phyloP scores from a whole-genome alignment of 352 stramenopile species.

The Lagenidium sp. region DNA sequence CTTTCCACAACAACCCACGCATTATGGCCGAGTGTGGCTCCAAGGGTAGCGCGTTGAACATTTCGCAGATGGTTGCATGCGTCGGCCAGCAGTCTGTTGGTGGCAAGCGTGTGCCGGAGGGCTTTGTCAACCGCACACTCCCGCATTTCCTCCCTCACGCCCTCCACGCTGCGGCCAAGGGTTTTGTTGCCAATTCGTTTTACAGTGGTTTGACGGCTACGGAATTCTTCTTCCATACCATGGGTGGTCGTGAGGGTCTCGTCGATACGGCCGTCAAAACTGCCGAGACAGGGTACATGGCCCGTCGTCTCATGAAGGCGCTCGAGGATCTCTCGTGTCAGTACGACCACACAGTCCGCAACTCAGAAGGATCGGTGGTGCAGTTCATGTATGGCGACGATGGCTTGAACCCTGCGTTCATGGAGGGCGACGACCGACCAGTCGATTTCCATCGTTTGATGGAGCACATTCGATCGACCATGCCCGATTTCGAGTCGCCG shows the following conservation, averaged over 20 bases:
- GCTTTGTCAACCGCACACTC: conserved; percentile 98
- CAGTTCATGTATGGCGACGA: conserved; percentile 99
- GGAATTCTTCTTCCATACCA: conserved; percentile 99
- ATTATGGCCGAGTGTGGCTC: conserved; percentile 99
- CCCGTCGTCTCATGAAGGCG: conserved; percentile 97
- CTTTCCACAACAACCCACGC: conserved; percentile 95
- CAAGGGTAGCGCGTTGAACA: conserved; percentile 99
- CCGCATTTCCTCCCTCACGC: conserved; percentile 94
- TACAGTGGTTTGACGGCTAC: conserved; percentile 97
- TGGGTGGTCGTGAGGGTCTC: conserved; percentile 98
- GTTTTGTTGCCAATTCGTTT: conserved; percentile 99
- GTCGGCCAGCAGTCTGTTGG: conserved; percentile 98
- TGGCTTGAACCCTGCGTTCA: conserved; percentile 96
- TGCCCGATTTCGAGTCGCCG: conserved; percentile 58
- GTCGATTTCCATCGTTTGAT: conserved; percentile 95
- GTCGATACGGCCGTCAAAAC: conserved; percentile 99
- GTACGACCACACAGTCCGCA: conserved; percentile 90
- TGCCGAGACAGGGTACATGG: conserved; percentile 99
- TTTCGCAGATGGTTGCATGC: conserved; percentile 99
- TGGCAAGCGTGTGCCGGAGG: conserved; percentile 97
- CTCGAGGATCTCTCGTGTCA: conserved; percentile 96
- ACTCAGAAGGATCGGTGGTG: conserved; percentile 90
- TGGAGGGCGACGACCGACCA: conserved; percentile 92
- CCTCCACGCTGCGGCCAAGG: conserved; percentile 94
- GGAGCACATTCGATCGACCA: conserved; percentile 81